Conservation (phyloP, 2,329 filamentous ascomycete species). For the Chrysoporthe cubensis region DNA sequence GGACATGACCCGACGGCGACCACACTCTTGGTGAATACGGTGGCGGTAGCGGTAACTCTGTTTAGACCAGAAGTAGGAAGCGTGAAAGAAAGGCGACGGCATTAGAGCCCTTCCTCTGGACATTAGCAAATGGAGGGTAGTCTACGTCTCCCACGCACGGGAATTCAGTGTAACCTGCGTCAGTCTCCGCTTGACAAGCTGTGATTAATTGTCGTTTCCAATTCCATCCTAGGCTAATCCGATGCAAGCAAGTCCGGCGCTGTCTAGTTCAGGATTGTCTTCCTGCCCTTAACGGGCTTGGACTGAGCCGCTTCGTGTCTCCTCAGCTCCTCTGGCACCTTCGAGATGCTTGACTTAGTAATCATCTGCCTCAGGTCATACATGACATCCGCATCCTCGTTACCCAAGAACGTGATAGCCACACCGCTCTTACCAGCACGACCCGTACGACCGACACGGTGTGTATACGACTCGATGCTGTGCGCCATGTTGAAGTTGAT, state of each 20-base stretch:
- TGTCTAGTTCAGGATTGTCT: conserved; percentile 25
- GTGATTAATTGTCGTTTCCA: not conserved
- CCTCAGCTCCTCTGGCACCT: conserved; percentile 87
- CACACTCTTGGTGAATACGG: not conserved
- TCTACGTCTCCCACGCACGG: not conserved
- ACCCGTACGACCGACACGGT: conserved; percentile 95
- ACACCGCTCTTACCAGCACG: conserved; percentile 97
- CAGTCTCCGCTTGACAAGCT: conserved; percentile 1
- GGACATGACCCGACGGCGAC: too few relatives aligned
- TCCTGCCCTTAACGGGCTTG: conserved; percentile 59
- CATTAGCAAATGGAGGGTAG: not conserved
- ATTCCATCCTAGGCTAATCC: not conserved
- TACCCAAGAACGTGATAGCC: conserved; percentile 92
- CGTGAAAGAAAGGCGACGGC: not conserved
- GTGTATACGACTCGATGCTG: conserved; percentile 92
- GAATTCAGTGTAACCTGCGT: not conserved
- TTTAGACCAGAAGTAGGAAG: not conserved
- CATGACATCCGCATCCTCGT: conserved; percentile 86
- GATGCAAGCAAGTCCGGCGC: not conserved
- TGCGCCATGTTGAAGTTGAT: conserved; percentile 99
- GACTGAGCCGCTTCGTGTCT: conserved; percentile 92
- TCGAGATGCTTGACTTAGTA: conserved; percentile 82
- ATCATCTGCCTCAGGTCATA: conserved; percentile 97
- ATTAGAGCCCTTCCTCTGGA: conserved; percentile 5
- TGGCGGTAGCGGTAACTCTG: not conserved